Evolutionary conservation across 805 yeast genomes (phyloP).

Genomic region (Metschnikowia picachoensis): DNA sequence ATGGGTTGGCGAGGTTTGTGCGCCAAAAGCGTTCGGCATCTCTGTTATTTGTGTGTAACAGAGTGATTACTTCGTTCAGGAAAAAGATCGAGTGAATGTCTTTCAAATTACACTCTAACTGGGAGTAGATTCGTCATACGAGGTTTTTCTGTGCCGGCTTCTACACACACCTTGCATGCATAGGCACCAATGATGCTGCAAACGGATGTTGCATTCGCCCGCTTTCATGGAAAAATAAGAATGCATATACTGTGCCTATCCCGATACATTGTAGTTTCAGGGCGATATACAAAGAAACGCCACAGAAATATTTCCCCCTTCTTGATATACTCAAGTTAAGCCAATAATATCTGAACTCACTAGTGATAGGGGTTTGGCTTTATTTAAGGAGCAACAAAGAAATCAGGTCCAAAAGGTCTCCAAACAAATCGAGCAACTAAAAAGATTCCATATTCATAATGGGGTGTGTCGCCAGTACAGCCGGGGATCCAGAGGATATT

Average conservation of each 20-base stretch:
- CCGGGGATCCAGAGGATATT: constrained; percentile 40
- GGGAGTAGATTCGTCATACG: not conserved
- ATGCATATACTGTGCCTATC: not conserved
- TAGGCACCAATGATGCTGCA: constrained; percentile 3
- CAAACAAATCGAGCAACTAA: too few relatives aligned
- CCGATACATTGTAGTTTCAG: not conserved
- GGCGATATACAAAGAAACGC: not conserved
- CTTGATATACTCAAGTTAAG: too few relatives aligned
- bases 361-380: too few relatives aligned
- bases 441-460: constrained; percentile 25
- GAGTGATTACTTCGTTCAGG: not conserved
- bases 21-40: too few relatives aligned
- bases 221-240: constrained; percentile 1
- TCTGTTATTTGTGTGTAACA: too few relatives aligned
- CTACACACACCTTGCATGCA: constrained; percentile 6
- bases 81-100: not conserved
- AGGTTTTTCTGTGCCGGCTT: constrained; percentile 2
- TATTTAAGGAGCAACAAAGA: too few relatives aligned
- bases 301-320: too few relatives aligned
- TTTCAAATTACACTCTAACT: not conserved
- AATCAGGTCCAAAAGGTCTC: too few relatives aligned
- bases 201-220: constrained; percentile 5
- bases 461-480: constrained; percentile 69
- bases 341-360: too few relatives aligned
- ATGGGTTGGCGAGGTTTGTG: too few relatives aligned